These are phyloP conservation scores for Penicillium paneum DNA, from an alignment of 2,329 filamentous ascomycete species.

Conservation along the genomic window DNA sequence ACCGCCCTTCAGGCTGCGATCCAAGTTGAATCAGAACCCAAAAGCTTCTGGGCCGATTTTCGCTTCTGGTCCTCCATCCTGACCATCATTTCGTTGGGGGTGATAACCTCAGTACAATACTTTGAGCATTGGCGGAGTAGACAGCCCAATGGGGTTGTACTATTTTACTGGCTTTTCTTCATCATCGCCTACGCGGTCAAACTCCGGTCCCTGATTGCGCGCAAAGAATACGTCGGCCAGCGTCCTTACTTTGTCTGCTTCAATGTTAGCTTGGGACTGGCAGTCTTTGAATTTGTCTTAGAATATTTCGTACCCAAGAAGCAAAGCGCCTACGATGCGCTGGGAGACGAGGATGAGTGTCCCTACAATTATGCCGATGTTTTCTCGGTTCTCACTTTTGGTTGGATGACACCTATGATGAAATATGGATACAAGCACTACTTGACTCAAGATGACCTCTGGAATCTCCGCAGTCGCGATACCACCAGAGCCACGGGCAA, in stretches of 20 bases:
- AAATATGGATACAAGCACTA: slow-evolving; percentile 87
- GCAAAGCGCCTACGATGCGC: slow-evolving; percentile 64
- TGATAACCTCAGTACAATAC: slow-evolving; percentile 80
- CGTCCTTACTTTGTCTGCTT: slow-evolving; percentile 76
- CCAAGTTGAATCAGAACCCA: slow-evolving; percentile 67
- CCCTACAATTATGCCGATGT: slow-evolving; percentile 84
- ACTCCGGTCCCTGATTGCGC: slow-evolving; percentile 78
- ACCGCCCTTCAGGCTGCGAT: slow-evolving; percentile 69
- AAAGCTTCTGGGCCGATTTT: slow-evolving; percentile 75
- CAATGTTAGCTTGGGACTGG: slow-evolving; percentile 67
- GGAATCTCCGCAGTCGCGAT: slow-evolving; percentile 80
- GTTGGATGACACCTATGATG: slow-evolving; percentile 99
- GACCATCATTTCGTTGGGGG: slow-evolving; percentile 67
- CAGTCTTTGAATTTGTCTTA: slow-evolving; percentile 66
- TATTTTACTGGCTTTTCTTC: slow-evolving; percentile 90
- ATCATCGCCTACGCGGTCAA: slow-evolving; percentile 76
- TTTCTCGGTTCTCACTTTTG: slow-evolving; percentile 90
- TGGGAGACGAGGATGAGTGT: slow-evolving; percentile 65
- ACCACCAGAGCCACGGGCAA: slow-evolving; percentile 71
- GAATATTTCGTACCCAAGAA: slow-evolving; percentile 88
- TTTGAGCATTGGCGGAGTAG: slow-evolving; percentile 78
- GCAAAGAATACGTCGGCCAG: slow-evolving; percentile 64
- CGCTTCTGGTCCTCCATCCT: slow-evolving; percentile 76
- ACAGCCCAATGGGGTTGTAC: slow-evolving; percentile 79
- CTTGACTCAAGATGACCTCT: slow-evolving; percentile 90